Percentiles rank a stretch among this genome's conserved stretches.
phyloP scores from a whole-genome alignment of 495 filamentous ascomycete species.

The Hypoxylon crocopeplum region DNA sequence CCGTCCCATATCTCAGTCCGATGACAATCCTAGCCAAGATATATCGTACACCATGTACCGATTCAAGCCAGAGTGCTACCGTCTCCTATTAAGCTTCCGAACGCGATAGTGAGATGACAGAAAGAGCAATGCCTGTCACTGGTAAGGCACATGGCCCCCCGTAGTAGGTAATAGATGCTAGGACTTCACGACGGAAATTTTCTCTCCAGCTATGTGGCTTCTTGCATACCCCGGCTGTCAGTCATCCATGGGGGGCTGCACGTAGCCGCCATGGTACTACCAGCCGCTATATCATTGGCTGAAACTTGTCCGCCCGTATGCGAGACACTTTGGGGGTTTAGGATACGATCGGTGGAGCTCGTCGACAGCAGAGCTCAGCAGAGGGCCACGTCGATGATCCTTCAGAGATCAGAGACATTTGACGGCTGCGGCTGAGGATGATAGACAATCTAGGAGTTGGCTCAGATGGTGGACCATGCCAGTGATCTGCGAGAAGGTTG shows the following conservation, averaged over 20 bases:
- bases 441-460: background rate
- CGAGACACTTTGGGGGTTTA: conserved; percentile 34
- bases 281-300: conserved; percentile 36
- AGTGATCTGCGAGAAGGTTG: background rate
- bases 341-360: conserved; percentile 6
- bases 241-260: conserved; percentile 38
- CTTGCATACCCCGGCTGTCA: conserved; percentile 42
- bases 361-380: background rate
- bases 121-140: conserved; percentile 12
- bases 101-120: conserved; percentile 1
- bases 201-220: conserved; percentile 34
- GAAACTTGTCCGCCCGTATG: conserved; percentile 31
- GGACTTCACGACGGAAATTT: conserved; percentile 35
- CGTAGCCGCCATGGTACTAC: conserved; percentile 31
- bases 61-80: conserved; percentile 2
- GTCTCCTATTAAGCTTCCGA: conserved; percentile 26
- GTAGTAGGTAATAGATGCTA: conserved; percentile 10
- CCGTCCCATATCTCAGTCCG: background rate
- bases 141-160: conserved; percentile 24
- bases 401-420: background rate
- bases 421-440: conserved; percentile 6
- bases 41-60: background rate
- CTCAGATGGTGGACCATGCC: background rate
- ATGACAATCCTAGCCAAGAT: background rate
- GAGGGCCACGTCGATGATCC: background rate